Base-by-base conservation (phyloP, 371 early-diverging fungal species). In the Actinomortierella wolfii region DNA sequence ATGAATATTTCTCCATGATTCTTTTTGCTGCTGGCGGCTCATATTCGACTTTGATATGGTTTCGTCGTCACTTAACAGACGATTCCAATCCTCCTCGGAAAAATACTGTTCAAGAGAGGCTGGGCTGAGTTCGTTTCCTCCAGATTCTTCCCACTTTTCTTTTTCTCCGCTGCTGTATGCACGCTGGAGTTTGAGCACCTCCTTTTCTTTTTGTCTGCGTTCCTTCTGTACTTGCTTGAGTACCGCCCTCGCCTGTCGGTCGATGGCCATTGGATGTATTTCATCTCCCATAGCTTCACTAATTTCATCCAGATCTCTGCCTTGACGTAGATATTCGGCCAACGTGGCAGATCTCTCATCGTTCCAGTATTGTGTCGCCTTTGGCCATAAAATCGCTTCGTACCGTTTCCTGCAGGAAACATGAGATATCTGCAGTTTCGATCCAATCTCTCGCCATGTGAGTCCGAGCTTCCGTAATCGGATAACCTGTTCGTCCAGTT, bases 391-490 rank as follows among this genome's bases (percentile, higher is more conserved):
- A 11, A 34, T 46, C 11, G 47, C 3, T n/a, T 46, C 21, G 29
- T 56, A 56, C 18, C 56, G 56, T 3, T 9, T 44, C 21, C 29
- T 17, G 45, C 56, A 56, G 13, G 28, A n/a, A 17, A 9, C 47
- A 15, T 20, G 18, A 2, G 29, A 13, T 26, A 44, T 28, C 9
- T 34, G 23, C 14, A 56, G 17, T 15, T 18, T 18, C 11, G 43
- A 13, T 1, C 34, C 56, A 46, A 56, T 47, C 21, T 11, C 28
- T 5, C 18, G 20, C 56, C 56, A 56, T 8, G 56, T 45, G 17
- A 18, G 18, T 5, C 21, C 34, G 3, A 46, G 14, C 23, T 28
- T 23, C 18, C 26, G 18, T 34, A 56, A 13, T 34, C 21, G 24
- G 21, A 56, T 11, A 9, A 56, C 15, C 5, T 34, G n/a, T 21